Percentiles rank a stretch among this genome's conserved stretches.
Evolutionary conservation across 768 basidiomycete species (phyloP).

Genomic region (Lentinula boryana): DNA sequence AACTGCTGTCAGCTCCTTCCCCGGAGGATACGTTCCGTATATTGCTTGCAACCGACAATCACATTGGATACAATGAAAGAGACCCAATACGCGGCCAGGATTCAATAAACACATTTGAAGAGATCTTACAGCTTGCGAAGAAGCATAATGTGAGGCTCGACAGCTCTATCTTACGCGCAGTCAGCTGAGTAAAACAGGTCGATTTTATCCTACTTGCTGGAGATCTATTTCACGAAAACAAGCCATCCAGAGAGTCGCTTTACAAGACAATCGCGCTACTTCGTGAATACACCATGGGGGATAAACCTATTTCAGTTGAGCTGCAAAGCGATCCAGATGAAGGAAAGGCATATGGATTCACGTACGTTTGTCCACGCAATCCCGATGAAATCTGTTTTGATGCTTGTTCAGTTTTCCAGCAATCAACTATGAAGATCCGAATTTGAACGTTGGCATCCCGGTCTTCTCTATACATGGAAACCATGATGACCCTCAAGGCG

Average conservation of each 20-base stretch:
- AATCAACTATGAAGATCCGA: slow-evolving; percentile 94
- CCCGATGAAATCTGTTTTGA: neutral
- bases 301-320: slow-evolving; percentile 87
- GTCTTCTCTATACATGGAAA: slow-evolving; percentile 99
- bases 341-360: slow-evolving; percentile 79
- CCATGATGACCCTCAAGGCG: slow-evolving; percentile 98
- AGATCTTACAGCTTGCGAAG: slow-evolving; percentile 87
- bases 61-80: slow-evolving; percentile 91
- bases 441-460: slow-evolving; percentile 92
- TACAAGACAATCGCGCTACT: slow-evolving; percentile 87
- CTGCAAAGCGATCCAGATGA: slow-evolving; percentile 90
- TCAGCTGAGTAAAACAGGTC: slow-evolving; percentile 48
- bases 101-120: slow-evolving; percentile 90
- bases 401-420: slow-evolving; percentile 75
- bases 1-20: slow-evolving; percentile 26
- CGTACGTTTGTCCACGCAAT: slow-evolving; percentile 41
- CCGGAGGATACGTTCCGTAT: slow-evolving; percentile 70
- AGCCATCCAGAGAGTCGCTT: slow-evolving; percentile 84
- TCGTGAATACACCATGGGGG: slow-evolving; percentile 84
- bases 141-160: slow-evolving; percentile 70
- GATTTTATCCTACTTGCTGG: slow-evolving; percentile 95
- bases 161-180: neutral
- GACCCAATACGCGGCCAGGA: slow-evolving; percentile 95
- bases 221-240: slow-evolving; percentile 97
- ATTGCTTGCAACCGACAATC: slow-evolving; percentile 91